These are phyloP conservation scores for Acacia crassicarpa DNA, from an alignment of 306 rosid genomes.

Conservation along the genomic window DNA sequence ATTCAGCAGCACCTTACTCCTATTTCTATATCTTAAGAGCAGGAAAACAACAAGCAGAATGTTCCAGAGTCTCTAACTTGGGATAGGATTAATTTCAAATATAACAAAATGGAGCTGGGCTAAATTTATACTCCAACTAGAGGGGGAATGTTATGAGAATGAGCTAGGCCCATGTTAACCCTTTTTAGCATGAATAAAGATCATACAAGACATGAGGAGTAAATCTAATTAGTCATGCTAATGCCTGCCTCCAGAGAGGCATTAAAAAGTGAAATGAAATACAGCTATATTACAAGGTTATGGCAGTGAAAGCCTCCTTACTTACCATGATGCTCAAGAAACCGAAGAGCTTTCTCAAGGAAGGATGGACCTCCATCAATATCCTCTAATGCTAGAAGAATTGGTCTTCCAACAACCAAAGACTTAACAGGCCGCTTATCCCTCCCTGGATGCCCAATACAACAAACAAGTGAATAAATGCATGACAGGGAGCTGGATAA, in stretches of 20 bases:
- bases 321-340: slow-evolving; percentile 87
- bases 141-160: neutral
- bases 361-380: slow-evolving; percentile 99
- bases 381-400: slow-evolving; percentile 95
- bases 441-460: slow-evolving; percentile 64
- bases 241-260: neutral
- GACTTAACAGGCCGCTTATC: slow-evolving; percentile 95
- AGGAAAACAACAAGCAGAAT: neutral
- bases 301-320: neutral
- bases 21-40: neutral
- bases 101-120: neutral
- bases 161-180: neutral
- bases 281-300: neutral
- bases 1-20: neutral
- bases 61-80: neutral
- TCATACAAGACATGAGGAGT: neutral
- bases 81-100: neutral
- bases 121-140: neutral
- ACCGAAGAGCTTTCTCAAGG: slow-evolving; percentile 94
- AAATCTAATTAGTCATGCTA: neutral
- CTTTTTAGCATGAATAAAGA: neutral
- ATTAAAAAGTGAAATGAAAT: slow-evolving; percentile 15
- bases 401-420: slow-evolving; percentile 98
- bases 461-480: slow-evolving; percentile 1
- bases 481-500: neutral